phyloP scores from a whole-genome alignment of 2,329 filamentous ascomycete species.

The Coniosporium tulheliwenetii region DNA sequence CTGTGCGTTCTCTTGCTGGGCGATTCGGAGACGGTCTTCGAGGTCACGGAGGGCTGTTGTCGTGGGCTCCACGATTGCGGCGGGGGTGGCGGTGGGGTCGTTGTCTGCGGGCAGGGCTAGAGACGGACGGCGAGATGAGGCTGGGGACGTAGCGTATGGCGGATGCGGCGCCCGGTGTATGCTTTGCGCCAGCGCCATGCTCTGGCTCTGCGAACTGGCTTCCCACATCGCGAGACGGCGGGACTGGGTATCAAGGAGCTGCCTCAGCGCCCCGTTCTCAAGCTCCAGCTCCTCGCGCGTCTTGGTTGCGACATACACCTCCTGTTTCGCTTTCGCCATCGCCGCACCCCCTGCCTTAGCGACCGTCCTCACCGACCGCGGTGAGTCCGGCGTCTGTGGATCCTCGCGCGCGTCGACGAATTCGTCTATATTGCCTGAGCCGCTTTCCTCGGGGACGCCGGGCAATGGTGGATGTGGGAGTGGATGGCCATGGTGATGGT shows the following conservation, averaged over 20 bases:
- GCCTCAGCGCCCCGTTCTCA: constrained; percentile 76
- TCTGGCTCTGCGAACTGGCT: constrained; percentile 60
- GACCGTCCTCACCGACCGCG: constrained; percentile 3
- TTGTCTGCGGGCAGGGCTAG: background rate
- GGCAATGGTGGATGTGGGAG: constrained; percentile 19
- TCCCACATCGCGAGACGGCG: constrained; percentile 88
- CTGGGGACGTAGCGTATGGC: too few relatives aligned
- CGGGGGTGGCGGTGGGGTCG: background rate
- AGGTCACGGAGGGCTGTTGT: constrained; percentile 27
- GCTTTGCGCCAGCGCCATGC: constrained; percentile 74
- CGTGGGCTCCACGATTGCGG: constrained; percentile 2
- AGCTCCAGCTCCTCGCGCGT: constrained; percentile 76
- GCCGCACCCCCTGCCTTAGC: constrained; percentile 5
- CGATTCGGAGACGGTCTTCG: constrained; percentile 46
- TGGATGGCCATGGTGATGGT: constrained; percentile 31
- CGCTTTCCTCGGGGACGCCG: constrained; percentile 14
- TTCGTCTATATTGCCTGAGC: constrained; percentile 40
- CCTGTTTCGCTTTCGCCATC: background rate
- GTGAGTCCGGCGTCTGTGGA: constrained; percentile 27
- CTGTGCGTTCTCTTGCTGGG: constrained; percentile 44
- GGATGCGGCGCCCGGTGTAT: constrained; percentile 34
- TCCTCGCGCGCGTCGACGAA: constrained; percentile 80
- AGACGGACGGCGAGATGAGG: too few relatives aligned
- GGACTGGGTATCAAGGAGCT: constrained; percentile 71
- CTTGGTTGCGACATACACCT: constrained; percentile 30